Conservation (phyloP, 1,284 basidiomycete genomes). For the Pseudozyma pruni region DNA sequence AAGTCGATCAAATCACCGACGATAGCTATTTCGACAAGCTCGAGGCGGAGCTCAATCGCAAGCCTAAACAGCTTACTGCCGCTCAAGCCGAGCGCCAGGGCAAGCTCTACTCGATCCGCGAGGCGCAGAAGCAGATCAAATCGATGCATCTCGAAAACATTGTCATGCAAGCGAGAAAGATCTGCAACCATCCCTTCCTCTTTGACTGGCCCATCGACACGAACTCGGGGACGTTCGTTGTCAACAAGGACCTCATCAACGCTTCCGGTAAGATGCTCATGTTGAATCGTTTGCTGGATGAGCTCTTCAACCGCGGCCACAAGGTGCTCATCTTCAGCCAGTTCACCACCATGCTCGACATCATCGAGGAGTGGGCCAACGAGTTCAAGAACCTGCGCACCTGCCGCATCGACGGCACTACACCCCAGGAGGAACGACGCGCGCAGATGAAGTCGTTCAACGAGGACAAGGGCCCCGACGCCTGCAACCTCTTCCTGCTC, state of each 20-base stretch:
- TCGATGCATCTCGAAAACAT: conserved; percentile 91
- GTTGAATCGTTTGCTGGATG: conserved; percentile 85
- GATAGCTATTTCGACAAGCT: conserved; percentile 44
- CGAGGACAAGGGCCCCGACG: conserved; percentile 74
- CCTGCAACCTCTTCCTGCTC: conserved; percentile 84
- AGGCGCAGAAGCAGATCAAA: conserved; percentile 78
- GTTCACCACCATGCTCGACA: conserved; percentile 91
- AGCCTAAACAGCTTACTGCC: conserved; percentile 24
- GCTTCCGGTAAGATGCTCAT: conserved; percentile 97
- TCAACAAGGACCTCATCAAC: conserved; percentile 78
- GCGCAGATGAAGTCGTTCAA: conserved; percentile 89
- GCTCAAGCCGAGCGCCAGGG: conserved; percentile 52
- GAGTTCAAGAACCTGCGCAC: conserved; percentile 80
- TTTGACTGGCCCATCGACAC: conserved; percentile 87
- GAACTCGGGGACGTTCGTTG: conserved; percentile 70
- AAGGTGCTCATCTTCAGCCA: conserved; percentile 85
- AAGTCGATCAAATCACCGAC: conserved; percentile 49
- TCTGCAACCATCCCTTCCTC: conserved; percentile 91
- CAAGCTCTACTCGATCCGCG: conserved; percentile 50
- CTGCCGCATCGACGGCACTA: conserved; percentile 90
- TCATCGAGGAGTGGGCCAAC: conserved; percentile 74
- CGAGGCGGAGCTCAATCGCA: conserved; percentile 31
- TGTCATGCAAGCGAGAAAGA: conserved; percentile 81
- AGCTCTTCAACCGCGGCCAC: conserved; percentile 82
- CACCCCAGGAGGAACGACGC: conserved; percentile 80